A percentile compares a stretch with the other conserved stretches of the same genome.
Evolutionary conservation across 805 yeast genomes (phyloP).

Genomic region (Groenewaldozyma tartarivorans): DNA sequence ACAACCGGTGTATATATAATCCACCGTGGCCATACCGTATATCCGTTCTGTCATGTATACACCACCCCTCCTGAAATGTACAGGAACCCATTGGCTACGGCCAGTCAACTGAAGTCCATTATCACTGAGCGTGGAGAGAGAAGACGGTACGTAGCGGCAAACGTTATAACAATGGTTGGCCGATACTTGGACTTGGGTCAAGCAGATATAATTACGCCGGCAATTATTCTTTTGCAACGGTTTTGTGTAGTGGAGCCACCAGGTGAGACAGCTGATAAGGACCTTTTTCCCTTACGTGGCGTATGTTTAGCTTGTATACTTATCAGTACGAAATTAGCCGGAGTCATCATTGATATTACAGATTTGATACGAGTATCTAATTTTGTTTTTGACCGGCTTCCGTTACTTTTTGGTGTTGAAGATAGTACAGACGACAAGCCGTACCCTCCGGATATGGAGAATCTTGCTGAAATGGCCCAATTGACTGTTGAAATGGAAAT

Average conservation of each 20-base stretch:
- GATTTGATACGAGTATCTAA: not conserved
- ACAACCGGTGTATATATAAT: too few species aligned
- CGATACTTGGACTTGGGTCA: conserved; percentile 6
- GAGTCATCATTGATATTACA: not conserved
- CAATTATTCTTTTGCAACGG: conserved; percentile 10
- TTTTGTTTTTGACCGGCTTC: not conserved
- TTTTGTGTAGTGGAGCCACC: conserved; percentile 2
- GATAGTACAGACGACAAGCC: not conserved
- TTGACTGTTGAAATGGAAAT: conserved; percentile 3
- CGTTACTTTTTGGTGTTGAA: not conserved
- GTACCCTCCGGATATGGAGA: not conserved
- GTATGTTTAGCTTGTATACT: not conserved
- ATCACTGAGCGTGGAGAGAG: not conserved
- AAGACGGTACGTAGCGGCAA: conserved; percentile 1
- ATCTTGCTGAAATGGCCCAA: not conserved
- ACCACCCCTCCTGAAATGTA: not conserved
- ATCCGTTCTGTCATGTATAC: too few species aligned
- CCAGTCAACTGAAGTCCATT: not conserved
- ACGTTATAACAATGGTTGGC: conserved; percentile 9
- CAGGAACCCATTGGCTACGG: not conserved
- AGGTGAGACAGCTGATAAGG: not conserved
- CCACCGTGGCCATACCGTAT: too few species aligned
- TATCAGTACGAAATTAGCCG: not conserved
- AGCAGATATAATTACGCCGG: conserved; percentile 5
- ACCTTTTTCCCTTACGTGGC: not conserved